phyloP scores from a whole-genome alignment of 2,329 filamentous ascomycete species.

The Phyllosticta paracitricarpa region DNA sequence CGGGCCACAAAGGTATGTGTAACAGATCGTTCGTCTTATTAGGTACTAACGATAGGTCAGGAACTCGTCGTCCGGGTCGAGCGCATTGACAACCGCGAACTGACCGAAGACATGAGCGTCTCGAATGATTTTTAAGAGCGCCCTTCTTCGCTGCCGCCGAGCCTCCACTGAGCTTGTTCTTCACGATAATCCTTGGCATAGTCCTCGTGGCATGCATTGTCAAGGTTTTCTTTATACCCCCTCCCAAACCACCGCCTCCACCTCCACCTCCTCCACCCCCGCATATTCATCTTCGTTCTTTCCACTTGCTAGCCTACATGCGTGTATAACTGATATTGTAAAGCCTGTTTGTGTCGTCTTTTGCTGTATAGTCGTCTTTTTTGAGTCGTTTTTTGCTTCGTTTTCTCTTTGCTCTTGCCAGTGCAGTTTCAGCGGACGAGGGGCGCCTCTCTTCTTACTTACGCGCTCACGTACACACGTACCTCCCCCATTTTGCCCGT shows the following conservation, averaged over 20 bases:
- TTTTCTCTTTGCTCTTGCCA: background rate
- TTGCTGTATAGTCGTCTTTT: background rate
- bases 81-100: slow-evolving; percentile 29
- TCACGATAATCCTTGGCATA: background rate
- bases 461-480: background rate
- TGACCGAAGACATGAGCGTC: slow-evolving; percentile 13
- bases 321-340: background rate
- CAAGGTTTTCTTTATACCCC: background rate
- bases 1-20: slow-evolving; percentile 60
- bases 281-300: background rate
- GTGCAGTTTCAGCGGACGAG: background rate
- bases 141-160: background rate
- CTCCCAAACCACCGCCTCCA: background rate
- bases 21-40: background rate
- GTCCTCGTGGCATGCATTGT: background rate
- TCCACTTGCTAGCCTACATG: background rate
- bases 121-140: slow-evolving; percentile 9
- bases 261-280: background rate
- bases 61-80: slow-evolving; percentile 33
- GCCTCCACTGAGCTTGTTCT: background rate
- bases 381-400: background rate
- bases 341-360: background rate
- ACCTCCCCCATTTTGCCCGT: background rate
- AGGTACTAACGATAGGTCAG: slow-evolving; percentile 13
- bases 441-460: background rate